Conservation (phyloP, 148 eudicot genomes). For the Gaultheria prostrata region DNA sequence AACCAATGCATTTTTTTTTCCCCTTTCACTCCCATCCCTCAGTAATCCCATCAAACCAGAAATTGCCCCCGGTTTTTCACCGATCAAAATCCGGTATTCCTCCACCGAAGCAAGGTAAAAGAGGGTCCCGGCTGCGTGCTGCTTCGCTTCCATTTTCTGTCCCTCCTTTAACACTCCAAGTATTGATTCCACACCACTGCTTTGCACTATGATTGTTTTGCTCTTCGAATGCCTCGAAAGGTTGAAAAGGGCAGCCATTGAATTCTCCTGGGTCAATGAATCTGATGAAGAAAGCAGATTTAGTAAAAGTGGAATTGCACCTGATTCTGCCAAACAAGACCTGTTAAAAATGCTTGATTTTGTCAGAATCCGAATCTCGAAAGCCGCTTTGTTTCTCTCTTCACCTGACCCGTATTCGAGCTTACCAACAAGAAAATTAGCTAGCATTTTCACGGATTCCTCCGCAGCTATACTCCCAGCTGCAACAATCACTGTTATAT, state of each 20-base stretch:
- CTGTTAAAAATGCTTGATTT: conserved; percentile 63
- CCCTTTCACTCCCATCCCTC: conserved; percentile 43
- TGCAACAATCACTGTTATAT: conserved; percentile 12
- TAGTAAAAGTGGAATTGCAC: conserved; percentile 54
- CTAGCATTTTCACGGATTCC: conserved; percentile 45
- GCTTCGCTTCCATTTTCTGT: conserved; percentile 54
- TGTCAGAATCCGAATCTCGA: conserved; percentile 64
- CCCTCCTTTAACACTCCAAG: conserved; percentile 51
- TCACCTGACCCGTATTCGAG: conserved; percentile 35
- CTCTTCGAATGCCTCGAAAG: conserved; percentile 59
- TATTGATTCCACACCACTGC: conserved; percentile 49
- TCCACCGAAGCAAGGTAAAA: conserved; percentile 78
- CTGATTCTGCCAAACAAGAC: conserved; percentile 71
- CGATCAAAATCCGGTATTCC: conserved; percentile 55
- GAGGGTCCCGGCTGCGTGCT: conserved; percentile 68
- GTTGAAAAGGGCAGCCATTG: conserved; percentile 65
- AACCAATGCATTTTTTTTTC: conserved; percentile 66
- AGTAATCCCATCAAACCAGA: conserved; percentile 56
- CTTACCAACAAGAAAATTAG: conserved; percentile 48
- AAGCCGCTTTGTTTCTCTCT: conserved; percentile 61
- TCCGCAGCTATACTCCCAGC: conserved; percentile 43
- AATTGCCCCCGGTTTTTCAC: conserved; percentile 49
- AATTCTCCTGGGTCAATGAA: conserved; percentile 55
- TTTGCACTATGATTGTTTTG: conserved; percentile 48
- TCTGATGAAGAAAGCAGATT: conserved; percentile 42